Evolutionary conservation across 2,329 filamentous ascomycete species (phyloP), one percentile per base, ranked within the genome.

Genomic region (Apiospora phragmitis): DNA sequence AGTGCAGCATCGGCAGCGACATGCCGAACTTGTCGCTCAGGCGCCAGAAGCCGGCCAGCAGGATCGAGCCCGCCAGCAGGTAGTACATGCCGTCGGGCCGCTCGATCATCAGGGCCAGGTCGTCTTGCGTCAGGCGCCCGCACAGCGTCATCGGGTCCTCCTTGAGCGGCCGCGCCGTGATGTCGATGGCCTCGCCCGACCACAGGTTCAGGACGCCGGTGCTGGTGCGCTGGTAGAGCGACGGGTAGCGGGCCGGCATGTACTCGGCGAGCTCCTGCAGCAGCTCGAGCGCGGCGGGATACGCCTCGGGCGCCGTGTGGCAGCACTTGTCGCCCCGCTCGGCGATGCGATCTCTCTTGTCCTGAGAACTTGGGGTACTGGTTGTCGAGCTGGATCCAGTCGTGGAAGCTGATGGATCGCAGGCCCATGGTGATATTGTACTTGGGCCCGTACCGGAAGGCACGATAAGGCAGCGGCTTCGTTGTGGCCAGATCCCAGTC

Each of bases 361-460:
- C 88, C 42, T 86, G 86, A 93, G 78, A 86, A 97, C 69, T 88
- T 88, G 0, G 90, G 86, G 79, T 89, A 97, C 65, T 95, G 87
- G 77, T 92, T 95, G 81, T 97, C 94, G 35, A 97, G 87, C 81
- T 97, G 93, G 76, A 95, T 94, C 93, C 93, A 95, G 70, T 94
- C 90, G 69, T 92, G 87, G 81, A 89, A 90, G 42, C 89, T 84
- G 82, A 93, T 87, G 11, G 85, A 88, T n/a, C 93, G 87, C 2
- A 95, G 84, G 0, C 93, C 93, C 91, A 95, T 93, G 1, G 91
- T 94, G 71, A 93, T 87, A 76, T 92, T 88, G 79, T 94, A 94
- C 72, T 90, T 92, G 9, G 92, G 92, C 0, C 93, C 93, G 78
- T 94, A 89, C 75, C 91, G 89, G 80, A 95, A 95, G 0, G 93